Conservation (phyloP, 495 filamentous ascomycete species). For the Rostrohypoxylon terebratum region DNA sequence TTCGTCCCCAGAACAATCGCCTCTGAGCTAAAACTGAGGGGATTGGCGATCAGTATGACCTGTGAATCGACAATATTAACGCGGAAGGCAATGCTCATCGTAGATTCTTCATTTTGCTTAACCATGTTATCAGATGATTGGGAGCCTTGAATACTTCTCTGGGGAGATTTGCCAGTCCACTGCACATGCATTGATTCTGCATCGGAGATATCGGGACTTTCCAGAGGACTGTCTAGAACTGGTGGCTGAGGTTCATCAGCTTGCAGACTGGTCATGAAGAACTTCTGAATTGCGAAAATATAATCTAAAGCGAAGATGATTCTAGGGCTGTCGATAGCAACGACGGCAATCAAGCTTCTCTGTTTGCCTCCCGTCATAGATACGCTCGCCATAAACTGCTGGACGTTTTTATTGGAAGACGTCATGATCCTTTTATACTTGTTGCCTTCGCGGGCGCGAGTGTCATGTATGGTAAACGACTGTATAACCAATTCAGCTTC, state of each 20-base stretch:
- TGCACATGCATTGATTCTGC: slow-evolving; percentile 61
- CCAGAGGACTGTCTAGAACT: slow-evolving; percentile 66
- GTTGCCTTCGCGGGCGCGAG: slow-evolving; percentile 83
- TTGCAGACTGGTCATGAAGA: slow-evolving; percentile 75
- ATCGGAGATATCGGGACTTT: slow-evolving; percentile 71
- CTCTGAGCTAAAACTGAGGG: slow-evolving; percentile 86
- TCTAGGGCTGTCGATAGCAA: slow-evolving; percentile 95
- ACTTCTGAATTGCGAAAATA: slow-evolving; percentile 87
- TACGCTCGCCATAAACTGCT: slow-evolving; percentile 97
- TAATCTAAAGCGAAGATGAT: slow-evolving; percentile 97
- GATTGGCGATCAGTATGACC: slow-evolving; percentile 94
- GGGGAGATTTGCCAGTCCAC: slow-evolving; percentile 48
- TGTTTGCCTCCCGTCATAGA: slow-evolving; percentile 90
- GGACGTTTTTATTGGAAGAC: slow-evolving; percentile 89
- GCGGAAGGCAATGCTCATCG: slow-evolving; percentile 86
- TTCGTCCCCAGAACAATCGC: slow-evolving; percentile 96
- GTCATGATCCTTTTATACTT: slow-evolving; percentile 99
- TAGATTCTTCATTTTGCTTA: slow-evolving; percentile 50
- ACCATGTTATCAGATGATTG: slow-evolving; percentile 21
- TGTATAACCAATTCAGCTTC: slow-evolving; percentile 95
- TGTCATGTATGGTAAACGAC: slow-evolving; percentile 94
- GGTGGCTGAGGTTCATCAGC: slow-evolving; percentile 66
- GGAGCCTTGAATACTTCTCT: slow-evolving; percentile 29
- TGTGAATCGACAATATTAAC: slow-evolving; percentile 96
- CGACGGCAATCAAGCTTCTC: slow-evolving; percentile 84